These are phyloP conservation scores for Brettanomyces bruxellensis DNA, from an alignment of 805 yeast species.

Conservation along the genomic window DNA sequence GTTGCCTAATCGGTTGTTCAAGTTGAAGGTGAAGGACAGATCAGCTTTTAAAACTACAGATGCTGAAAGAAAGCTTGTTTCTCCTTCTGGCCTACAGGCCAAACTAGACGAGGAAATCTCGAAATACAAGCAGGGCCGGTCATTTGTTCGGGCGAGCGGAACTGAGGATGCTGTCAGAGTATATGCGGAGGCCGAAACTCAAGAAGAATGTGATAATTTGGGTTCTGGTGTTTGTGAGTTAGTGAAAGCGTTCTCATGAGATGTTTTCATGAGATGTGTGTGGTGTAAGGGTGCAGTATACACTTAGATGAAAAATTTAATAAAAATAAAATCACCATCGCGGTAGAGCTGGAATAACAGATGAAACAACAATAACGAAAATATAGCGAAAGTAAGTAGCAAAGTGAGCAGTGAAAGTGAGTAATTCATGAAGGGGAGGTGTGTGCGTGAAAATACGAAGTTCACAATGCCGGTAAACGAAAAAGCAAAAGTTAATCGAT, in stretches of 20 bases:
- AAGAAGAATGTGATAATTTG: conserved; percentile 37
- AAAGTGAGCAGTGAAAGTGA: no score
- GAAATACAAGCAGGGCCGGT: conserved; percentile 54
- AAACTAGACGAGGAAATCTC: conserved; percentile 59
- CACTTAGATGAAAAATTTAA: no score
- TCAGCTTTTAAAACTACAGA: conserved; percentile 72
- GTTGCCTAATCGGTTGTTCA: conserved; percentile 76
- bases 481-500: no score
- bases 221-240: conserved; percentile 30
- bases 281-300: no score
- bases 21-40: conserved; percentile 79
- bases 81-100: conserved; percentile 71
- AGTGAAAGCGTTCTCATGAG: conserved; percentile 17
- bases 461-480: no score
- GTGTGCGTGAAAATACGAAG: no score
- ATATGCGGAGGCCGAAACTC: conserved; percentile 76
- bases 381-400: no score
- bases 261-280: not conserved
- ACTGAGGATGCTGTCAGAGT: conserved; percentile 97
- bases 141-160: conserved; percentile 95
- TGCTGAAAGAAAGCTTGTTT: conserved; percentile 75
- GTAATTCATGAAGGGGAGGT: no score
- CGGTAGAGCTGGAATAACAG: no score
- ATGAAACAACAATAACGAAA: no score
- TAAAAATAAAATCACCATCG: no score